Evolutionary conservation across 164 flowering plant species (phyloP), one percentile per base, ranked within the genome.

Genomic region (Saururus chinensis): DNA sequence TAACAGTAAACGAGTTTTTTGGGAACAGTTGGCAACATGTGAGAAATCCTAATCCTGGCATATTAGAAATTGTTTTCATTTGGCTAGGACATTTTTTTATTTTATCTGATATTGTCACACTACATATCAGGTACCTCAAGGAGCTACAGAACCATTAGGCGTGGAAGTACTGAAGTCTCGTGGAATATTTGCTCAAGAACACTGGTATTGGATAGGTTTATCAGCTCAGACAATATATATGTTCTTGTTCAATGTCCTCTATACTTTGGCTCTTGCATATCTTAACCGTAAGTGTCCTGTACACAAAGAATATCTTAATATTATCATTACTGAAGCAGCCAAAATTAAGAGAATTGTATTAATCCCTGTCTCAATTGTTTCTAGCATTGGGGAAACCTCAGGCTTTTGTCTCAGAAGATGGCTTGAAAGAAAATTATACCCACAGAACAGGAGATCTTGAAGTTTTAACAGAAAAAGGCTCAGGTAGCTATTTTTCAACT

Each of bases 1-100:
- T 82, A 6, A 60, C 67, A 5, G 79, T 65, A 2, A 82, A 82
- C 59, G 89, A 82, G 69, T 83, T 85, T 53, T 80, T 81, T 25
- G 88, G 86, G 35, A 22, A 77, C 4, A 73, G 79, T 41, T 85
- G 91, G 91, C 70, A 54, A 13, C 68, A 73, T n/a, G 91, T 85
- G 76, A 72, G 73, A 12, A 55, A 48, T 37, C 56, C n/a, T 60
- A 1, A 3, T 40, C 16, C 4, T 9, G 3, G 1, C 9, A 45
- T 5, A 40, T 5, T 16, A 37, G n/a, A 14, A 45, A 37, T 14
- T 11, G 13, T 9, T n/a, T 75, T 4, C 45, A 51, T 9, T 19
- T 35, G 21, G 45, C n/a, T 24, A 7, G 35, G 19, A 26, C 1
- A 0, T 25, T n/a, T n/a, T n/a, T n/a, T n/a, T n/a, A n/a, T n/a